Percentiles rank a stretch among this genome's conserved stretches.
These are phyloP conservation scores for Xylaria sp. DNA, from an alignment of 2,329 filamentous ascomycete genomes.

Conservation along the genomic window DNA sequence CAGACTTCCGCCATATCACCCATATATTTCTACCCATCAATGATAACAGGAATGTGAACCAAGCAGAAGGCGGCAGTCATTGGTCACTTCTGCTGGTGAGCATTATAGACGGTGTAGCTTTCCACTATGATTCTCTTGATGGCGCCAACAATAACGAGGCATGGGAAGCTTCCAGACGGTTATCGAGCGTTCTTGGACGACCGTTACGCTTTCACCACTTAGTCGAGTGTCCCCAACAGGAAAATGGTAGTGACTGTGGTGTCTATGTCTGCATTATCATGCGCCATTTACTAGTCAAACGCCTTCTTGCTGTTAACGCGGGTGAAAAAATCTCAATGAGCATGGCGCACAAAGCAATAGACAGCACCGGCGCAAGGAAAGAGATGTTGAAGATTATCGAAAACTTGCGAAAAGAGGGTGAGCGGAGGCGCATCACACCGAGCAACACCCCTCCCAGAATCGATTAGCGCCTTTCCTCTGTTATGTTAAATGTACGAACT, in stretches of 20 bases:
- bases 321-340: conserved; percentile 94
- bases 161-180: conserved; percentile 72
- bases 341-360: conserved; percentile 84
- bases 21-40: conserved; percentile 98
- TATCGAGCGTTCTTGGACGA: conserved; percentile 74
- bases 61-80: conserved; percentile 90
- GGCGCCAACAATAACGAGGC: conserved; percentile 81
- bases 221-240: conserved; percentile 87
- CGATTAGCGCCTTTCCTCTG: conserved; percentile 47
- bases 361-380: conserved; percentile 82
- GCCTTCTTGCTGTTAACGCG: conserved; percentile 80
- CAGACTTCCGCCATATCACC: conserved; percentile 81
- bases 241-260: conserved; percentile 92
- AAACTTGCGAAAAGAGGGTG: conserved; percentile 84
- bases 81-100: conserved; percentile 95
- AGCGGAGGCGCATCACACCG: conserved; percentile 69
- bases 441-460: conserved; percentile 57
- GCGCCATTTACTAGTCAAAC: conserved; percentile 89
- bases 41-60: conserved; percentile 78
- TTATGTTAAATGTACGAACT: not conserved
- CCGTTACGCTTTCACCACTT: conserved; percentile 81
- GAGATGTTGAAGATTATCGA: conserved; percentile 94
- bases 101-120: conserved; percentile 87
- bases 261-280: conserved; percentile 96
- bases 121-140: conserved; percentile 93